Conservation (phyloP, 257 asterid genomes). For the Hygrophila difformis region DNA sequence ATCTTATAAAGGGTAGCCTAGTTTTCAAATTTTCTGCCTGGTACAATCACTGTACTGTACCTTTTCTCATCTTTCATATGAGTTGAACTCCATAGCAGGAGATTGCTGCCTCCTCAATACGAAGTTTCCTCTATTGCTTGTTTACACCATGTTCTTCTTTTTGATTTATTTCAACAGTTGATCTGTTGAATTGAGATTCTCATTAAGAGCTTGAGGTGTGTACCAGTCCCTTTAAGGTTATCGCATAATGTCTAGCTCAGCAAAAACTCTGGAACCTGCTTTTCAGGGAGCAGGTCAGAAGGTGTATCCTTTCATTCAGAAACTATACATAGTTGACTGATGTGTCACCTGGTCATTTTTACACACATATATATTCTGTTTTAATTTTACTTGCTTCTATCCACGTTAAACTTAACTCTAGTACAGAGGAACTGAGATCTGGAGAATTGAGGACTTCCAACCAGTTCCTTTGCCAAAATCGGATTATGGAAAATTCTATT, state of each 20-base stretch:
- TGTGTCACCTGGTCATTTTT: neutral
- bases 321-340: constrained; percentile 8
- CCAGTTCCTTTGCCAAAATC: constrained; percentile 89
- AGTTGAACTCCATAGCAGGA: constrained; percentile 1
- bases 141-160: constrained; percentile 9
- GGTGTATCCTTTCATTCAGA: constrained; percentile 54
- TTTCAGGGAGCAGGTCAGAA: constrained; percentile 88
- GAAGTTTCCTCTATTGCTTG: neutral
- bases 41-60: too few species aligned
- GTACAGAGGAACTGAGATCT: constrained; percentile 80
- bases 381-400: neutral
- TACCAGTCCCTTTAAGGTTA: constrained; percentile 21
- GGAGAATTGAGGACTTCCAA: constrained; percentile 92
- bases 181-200: constrained; percentile 13
- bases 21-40: too few species aligned
- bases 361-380: neutral
- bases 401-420: constrained; percentile 37
- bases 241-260: constrained; percentile 50
- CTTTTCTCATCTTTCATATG: neutral
- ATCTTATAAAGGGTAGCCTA: too few species aligned
- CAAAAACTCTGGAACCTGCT: constrained; percentile 84
- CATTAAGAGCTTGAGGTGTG: constrained; percentile 20
- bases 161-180: constrained; percentile 19
- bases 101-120: neutral
- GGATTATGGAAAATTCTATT: constrained; percentile 83